These are phyloP conservation scores for Ophiocordyceps camponoti-saundersi DNA, from an alignment of 2,329 filamentous ascomycete species.

Conservation along the genomic window DNA sequence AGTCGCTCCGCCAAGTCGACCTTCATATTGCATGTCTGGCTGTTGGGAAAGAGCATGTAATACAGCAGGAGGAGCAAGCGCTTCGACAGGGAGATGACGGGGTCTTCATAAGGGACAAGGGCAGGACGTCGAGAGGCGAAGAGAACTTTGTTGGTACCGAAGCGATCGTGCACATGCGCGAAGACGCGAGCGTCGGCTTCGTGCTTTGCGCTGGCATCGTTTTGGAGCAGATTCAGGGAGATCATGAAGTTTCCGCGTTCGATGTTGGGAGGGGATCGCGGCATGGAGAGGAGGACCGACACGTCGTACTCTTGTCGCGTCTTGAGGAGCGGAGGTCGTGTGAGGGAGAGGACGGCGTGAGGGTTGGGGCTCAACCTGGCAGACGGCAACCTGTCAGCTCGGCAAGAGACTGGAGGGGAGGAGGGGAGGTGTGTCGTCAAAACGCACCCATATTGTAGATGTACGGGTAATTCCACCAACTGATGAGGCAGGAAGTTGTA, in stretches of 20 bases:
- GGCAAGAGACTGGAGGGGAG: background rate
- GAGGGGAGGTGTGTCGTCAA: no score
- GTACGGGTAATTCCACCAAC: conserved; percentile 31
- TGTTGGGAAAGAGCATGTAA: conserved; percentile 48
- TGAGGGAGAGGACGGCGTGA: conserved; percentile 30
- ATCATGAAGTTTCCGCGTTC: conserved; percentile 90
- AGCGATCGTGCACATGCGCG: conserved; percentile 15
- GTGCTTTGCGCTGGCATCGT: conserved; percentile 11
- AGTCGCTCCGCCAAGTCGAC: conserved; percentile 61
- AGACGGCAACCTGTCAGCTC: conserved; percentile 4
- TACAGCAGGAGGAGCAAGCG: conserved; percentile 48
- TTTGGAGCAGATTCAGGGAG: conserved; percentile 50
- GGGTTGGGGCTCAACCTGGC: conserved; percentile 31
- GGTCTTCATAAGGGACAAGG: conserved; percentile 64
- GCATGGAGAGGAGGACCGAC: conserved; percentile 55
- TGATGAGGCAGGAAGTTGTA: conserved; percentile 38
- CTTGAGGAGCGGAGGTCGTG: conserved; percentile 41
- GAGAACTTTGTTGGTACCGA: conserved; percentile 25
- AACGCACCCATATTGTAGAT: conserved; percentile 41
- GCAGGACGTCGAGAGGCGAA: conserved; percentile 56
- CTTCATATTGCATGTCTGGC: conserved; percentile 44
- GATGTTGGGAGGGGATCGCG: conserved; percentile 60
- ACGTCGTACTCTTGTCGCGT: conserved; percentile 74
- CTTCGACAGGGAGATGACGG: conserved; percentile 43
- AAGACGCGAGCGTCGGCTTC: conserved; percentile 11